A percentile compares a stretch with the other conserved stretches of the same genome.
These are phyloP conservation scores for Henningerozyma blattae DNA, from an alignment of 805 yeast species.

Conservation along the genomic window DNA sequence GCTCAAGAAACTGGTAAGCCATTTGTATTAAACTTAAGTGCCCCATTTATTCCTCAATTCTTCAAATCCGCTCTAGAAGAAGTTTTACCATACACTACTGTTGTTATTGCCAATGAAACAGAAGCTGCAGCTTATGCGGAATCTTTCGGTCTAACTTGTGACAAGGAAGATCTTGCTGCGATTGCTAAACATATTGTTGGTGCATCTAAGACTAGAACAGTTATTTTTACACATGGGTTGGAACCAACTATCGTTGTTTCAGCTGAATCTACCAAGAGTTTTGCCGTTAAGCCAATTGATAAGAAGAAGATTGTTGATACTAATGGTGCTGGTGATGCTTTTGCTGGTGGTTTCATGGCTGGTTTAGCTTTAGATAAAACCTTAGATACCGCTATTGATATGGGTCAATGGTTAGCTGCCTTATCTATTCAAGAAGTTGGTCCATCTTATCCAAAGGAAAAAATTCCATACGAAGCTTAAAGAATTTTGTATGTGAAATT, in stretches of 20 bases:
- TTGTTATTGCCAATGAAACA: conserved; percentile 87
- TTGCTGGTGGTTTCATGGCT: conserved; percentile 92
- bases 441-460: conserved; percentile 65
- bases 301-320: conserved; percentile 69
- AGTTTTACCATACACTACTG: conserved; percentile 78
- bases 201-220: conserved; percentile 70
- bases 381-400: conserved; percentile 50
- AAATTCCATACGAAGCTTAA: conserved; percentile 29
- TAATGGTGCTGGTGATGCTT: conserved; percentile 98
- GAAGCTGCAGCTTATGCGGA: conserved; percentile 94
- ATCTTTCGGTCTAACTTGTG: conserved; percentile 50
- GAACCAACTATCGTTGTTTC: conserved; percentile 78
- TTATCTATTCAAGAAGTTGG: conserved; percentile 88
- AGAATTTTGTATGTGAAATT: too few relatives aligned
- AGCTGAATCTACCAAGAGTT: conserved; percentile 39
- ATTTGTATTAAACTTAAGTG: conserved; percentile 79
- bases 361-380: conserved; percentile 67
- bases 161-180: conserved; percentile 45
- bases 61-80: conserved; percentile 84
- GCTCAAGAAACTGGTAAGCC: conserved; percentile 75
- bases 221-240: conserved; percentile 89
- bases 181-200: conserved; percentile 62
- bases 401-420: conserved; percentile 96
- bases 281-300: conserved; percentile 63
- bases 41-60: conserved; percentile 93